These are phyloP conservation scores for Lepidium aucheri DNA, from an alignment of 345 rosid genomes.

Conservation along the genomic window DNA sequence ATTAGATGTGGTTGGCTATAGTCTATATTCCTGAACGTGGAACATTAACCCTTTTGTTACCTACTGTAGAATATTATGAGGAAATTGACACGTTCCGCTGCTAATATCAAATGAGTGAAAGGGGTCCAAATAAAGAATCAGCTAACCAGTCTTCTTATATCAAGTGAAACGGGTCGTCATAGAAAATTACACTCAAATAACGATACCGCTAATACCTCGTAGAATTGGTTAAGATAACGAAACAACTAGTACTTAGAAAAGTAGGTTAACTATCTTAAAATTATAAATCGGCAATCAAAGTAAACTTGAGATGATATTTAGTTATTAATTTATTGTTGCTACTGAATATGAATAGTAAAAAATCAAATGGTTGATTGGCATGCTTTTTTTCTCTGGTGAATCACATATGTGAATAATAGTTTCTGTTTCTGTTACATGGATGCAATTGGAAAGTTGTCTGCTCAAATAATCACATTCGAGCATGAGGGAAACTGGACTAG, in stretches of 20 bases:
- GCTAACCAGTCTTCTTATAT: background rate
- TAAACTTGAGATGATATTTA: background rate
- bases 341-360: background rate
- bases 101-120: background rate
- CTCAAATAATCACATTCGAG: conserved; percentile 91
- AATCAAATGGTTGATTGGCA: background rate
- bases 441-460: conserved; percentile 47
- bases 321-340: background rate
- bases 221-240: background rate
- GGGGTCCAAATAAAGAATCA: background rate
- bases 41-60: background rate
- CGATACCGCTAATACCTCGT: background rate
- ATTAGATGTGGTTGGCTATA: background rate
- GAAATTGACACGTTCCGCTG: background rate
- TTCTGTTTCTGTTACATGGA: conserved; percentile 21
- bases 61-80: background rate
- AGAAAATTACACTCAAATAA: background rate
- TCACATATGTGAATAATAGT: conserved; percentile 14
- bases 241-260: background rate
- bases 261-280: background rate
- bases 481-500: conserved; percentile 95
- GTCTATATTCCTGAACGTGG: background rate
- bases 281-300: background rate
- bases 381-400: background rate
- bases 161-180: background rate